Conservation (phyloP, 768 basidiomycete genomes). For the Vararia minispora region DNA sequence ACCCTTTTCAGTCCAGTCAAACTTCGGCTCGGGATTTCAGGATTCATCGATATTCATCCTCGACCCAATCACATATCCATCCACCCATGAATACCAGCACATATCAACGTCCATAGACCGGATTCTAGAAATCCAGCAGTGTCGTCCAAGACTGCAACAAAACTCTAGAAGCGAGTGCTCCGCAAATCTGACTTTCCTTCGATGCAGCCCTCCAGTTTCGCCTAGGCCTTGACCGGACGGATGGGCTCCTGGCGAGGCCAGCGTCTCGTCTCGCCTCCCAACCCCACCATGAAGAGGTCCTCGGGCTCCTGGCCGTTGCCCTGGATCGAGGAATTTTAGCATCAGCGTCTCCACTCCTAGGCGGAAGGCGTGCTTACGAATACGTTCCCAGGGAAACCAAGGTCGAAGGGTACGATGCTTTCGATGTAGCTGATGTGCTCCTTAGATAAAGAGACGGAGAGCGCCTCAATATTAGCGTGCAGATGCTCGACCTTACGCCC, state of each 20-base stretch:
- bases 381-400: conserved; percentile 25
- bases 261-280: not conserved
- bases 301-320: not conserved
- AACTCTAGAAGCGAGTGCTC: too few species aligned
- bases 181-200: too few species aligned
- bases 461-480: conserved; percentile 33
- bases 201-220: too few species aligned
- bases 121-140: too few species aligned
- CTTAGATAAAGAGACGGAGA: conserved; percentile 27
- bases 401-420: conserved; percentile 27
- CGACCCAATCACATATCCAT: too few species aligned
- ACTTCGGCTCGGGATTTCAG: too few species aligned
- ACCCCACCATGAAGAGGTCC: not conserved
- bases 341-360: not conserved
- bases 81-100: too few species aligned
- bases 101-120: too few species aligned
- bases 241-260: not conserved
- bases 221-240: not conserved
- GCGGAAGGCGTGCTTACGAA: conserved; percentile 11
- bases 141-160: too few species aligned
- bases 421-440: conserved; percentile 33
- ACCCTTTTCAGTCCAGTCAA: too few species aligned
- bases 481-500: conserved; percentile 35
- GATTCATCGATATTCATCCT: too few species aligned
- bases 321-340: not conserved